phyloP scores from a whole-genome alignment of 2,329 filamentous ascomycete genomes.

The Calonectria naviculata region DNA sequence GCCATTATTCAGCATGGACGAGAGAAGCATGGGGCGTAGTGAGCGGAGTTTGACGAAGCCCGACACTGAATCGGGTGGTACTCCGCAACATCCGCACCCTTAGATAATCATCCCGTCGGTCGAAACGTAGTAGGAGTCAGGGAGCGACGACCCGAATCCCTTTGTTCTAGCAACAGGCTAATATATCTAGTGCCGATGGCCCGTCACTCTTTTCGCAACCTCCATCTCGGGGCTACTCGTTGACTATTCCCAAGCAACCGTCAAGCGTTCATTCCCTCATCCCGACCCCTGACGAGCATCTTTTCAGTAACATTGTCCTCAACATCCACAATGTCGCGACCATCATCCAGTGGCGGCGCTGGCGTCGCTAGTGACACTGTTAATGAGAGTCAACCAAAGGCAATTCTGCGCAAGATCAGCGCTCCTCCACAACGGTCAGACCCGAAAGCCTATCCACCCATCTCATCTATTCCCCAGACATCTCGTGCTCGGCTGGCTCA shows the following conservation, averaged over 20 bases:
- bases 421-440: conserved; percentile 30
- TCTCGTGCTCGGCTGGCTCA: conserved; percentile 42
- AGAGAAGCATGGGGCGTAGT: not conserved
- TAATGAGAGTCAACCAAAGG: conserved; percentile 21
- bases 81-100: conserved; percentile 16
- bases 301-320: not conserved
- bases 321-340: conserved; percentile 28
- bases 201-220: not conserved
- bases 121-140: not conserved
- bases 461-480: conserved; percentile 47
- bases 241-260: not conserved
- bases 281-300: not conserved
- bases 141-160: conserved; percentile 3
- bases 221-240: too few relatives aligned
- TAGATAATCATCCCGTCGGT: not conserved
- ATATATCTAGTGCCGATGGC: not conserved
- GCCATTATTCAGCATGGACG: conserved; percentile 14
- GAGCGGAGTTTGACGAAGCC: conserved; percentile 14
- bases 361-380: not conserved
- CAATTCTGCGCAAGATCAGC: conserved; percentile 40
- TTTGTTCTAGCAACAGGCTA: not conserved
- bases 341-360: conserved; percentile 3
- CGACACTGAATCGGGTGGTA: not conserved
- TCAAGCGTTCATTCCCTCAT: not conserved
- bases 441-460: conserved; percentile 40